These are phyloP conservation scores for Penicillium sp. DNA, from an alignment of 2,329 filamentous ascomycete species.

Conservation along the genomic window DNA sequence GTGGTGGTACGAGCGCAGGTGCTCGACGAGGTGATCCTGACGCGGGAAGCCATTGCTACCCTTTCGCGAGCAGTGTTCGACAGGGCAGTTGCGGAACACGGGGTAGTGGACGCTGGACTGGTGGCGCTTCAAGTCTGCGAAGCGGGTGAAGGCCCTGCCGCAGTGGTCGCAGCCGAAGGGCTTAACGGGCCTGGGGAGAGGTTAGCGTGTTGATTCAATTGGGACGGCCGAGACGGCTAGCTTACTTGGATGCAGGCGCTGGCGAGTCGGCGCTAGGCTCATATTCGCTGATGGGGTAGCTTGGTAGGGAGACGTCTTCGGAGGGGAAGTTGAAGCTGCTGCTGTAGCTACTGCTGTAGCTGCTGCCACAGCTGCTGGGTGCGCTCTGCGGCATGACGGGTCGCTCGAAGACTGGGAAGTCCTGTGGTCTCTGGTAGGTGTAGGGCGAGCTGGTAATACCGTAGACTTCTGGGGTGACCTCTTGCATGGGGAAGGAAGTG, in stretches of 20 bases:
- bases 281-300: slow-evolving; percentile 8
- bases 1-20: slow-evolving; percentile 49
- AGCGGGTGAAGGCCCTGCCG: slow-evolving; percentile 38
- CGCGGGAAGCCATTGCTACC: slow-evolving; percentile 46
- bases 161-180: slow-evolving; percentile 30
- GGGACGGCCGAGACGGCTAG: too few relatives aligned
- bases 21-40: slow-evolving; percentile 51
- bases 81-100: slow-evolving; percentile 38
- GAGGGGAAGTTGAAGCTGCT: slow-evolving; percentile 12
- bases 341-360: slow-evolving; percentile 7
- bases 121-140: slow-evolving; percentile 45
- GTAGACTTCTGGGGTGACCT: slow-evolving; percentile 14
- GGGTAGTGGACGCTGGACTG: slow-evolving; percentile 41
- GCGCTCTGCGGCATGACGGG: slow-evolving; percentile 21
- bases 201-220: slow-evolving; percentile 3
- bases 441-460: slow-evolving; percentile 19
- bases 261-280: slow-evolving; percentile 16
- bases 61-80: slow-evolving; percentile 40
- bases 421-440: slow-evolving; percentile 9
- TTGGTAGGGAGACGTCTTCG: slow-evolving; percentile 16
- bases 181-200: slow-evolving; percentile 21
- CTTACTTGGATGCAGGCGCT: slow-evolving; percentile 23
- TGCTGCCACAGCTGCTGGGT: slow-evolving; percentile 17
- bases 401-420: slow-evolving; percentile 18
- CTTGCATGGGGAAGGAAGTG: slow-evolving; percentile 12